These are phyloP conservation scores for Pseudogymnoascus sp. DNA, from an alignment of 2,329 filamentous ascomycete species.

Conservation along the genomic window DNA sequence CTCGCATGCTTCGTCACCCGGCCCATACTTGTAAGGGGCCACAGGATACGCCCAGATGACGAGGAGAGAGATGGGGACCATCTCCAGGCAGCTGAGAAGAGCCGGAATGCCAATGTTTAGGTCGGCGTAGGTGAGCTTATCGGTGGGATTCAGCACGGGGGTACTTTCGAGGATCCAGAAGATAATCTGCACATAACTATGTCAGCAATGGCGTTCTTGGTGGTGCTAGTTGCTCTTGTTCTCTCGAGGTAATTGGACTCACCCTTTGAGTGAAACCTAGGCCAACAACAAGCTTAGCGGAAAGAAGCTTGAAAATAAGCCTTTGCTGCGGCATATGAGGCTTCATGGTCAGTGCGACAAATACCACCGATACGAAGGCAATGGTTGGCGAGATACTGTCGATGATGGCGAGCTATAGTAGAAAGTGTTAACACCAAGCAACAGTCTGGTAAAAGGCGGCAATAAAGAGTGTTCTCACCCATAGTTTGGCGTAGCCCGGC, in stretches of 20 bases:
- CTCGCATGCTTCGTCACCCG: not conserved
- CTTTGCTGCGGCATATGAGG: not conserved
- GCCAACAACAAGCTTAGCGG: not conserved
- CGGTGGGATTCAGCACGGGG: constrained; percentile 17
- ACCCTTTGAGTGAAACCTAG: constrained; percentile 21
- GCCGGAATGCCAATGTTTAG: constrained; percentile 22
- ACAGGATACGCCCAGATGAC: constrained; percentile 22
- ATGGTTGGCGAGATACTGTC: not conserved
- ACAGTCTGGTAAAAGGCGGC: not conserved
- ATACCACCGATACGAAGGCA: not conserved
- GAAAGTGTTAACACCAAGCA: not conserved
- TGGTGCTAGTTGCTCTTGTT: no score
- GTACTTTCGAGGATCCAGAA: constrained; percentile 23
- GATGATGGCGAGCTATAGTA: not conserved
- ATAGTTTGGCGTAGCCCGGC: constrained; percentile 28
- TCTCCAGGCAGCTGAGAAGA: constrained; percentile 23
- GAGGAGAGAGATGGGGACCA: constrained; percentile 23
- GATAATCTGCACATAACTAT: constrained; percentile 7
- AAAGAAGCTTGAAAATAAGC: not conserved
- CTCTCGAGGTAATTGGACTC: not conserved
- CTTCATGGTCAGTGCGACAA: not conserved
- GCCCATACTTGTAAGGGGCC: constrained; percentile 17
- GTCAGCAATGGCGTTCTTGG: not conserved
- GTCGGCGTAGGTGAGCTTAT: constrained; percentile 20
- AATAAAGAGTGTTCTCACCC: constrained; percentile 23